Conservation (phyloP, 257 asterid genomes). For the Solanum piurae region DNA sequence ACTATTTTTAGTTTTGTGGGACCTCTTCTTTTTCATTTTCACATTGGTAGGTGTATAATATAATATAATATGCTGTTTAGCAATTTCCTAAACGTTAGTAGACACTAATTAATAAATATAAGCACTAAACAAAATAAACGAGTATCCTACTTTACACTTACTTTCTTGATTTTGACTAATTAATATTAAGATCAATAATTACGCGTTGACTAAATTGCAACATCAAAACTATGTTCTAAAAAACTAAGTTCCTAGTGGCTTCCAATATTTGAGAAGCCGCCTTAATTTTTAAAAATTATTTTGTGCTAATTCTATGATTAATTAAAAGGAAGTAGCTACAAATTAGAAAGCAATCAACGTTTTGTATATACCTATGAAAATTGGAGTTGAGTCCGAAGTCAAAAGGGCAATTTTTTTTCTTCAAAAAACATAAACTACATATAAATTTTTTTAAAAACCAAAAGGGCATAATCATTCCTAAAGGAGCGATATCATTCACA, state of each 20-base stretch:
- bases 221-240: neutral
- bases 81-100: neutral
- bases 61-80: neutral
- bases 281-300: neutral
- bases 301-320: neutral
- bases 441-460: neutral
- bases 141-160: neutral
- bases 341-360: neutral
- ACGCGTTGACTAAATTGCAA: neutral
- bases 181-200: neutral
- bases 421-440: too few relatives aligned
- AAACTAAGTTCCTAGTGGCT: neutral
- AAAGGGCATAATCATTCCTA: fast-evolving
- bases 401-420: too few relatives aligned
- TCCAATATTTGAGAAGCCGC: neutral
- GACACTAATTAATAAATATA: too few relatives aligned
- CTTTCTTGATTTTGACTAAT: neutral
- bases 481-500: too few relatives aligned
- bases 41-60: neutral
- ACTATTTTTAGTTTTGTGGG: neutral
- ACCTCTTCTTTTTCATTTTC: neutral
- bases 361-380: neutral
- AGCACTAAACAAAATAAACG: neutral
- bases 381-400: too few relatives aligned
- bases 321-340: neutral